Percentiles rank a stretch among this genome's conserved stretches.
These are phyloP conservation scores for Blastobotrys muscicola DNA, from an alignment of 805 yeast genomes.

Conservation along the genomic window DNA sequence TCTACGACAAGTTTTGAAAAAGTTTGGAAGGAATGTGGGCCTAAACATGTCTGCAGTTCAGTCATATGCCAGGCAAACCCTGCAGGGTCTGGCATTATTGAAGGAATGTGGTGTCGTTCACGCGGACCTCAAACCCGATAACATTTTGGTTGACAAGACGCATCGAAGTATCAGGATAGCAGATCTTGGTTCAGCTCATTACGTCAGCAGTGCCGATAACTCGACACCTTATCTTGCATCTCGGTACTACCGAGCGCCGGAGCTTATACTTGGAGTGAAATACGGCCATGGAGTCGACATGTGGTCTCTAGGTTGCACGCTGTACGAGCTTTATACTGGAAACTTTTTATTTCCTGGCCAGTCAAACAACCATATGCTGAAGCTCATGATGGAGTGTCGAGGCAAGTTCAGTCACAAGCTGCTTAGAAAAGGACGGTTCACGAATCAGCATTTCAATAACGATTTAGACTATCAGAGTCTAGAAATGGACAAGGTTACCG, in stretches of 20 bases:
- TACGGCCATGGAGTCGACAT: constrained; percentile 65
- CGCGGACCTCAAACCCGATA: constrained; percentile 89
- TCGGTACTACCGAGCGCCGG: constrained; percentile 72
- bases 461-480: constrained; percentile 19
- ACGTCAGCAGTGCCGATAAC: constrained; percentile 14
- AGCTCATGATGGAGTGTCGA: constrained; percentile 23
- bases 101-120: constrained; percentile 69
- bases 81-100: constrained; percentile 59
- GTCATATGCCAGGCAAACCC: constrained; percentile 58
- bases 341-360: constrained; percentile 85
- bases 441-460: constrained; percentile 22
- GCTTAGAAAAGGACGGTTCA: constrained; percentile 21
- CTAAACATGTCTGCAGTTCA: constrained; percentile 60
- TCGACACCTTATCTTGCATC: constrained; percentile 35
- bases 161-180: constrained; percentile 71
- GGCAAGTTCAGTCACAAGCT: constrained; percentile 25
- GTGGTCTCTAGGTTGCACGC: constrained; percentile 92
- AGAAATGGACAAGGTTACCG: constrained; percentile 19
- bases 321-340: constrained; percentile 89
- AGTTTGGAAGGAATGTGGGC: constrained; percentile 81
- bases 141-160: constrained; percentile 53
- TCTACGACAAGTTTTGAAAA: constrained; percentile 61
- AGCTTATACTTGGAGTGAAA: constrained; percentile 56
- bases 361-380: constrained; percentile 62
- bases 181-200: constrained; percentile 78